Evolutionary conservation across 2,329 filamentous ascomycete species (phyloP), one percentile per base, ranked within the genome.

Genomic region (Cyanodermella asteris): DNA sequence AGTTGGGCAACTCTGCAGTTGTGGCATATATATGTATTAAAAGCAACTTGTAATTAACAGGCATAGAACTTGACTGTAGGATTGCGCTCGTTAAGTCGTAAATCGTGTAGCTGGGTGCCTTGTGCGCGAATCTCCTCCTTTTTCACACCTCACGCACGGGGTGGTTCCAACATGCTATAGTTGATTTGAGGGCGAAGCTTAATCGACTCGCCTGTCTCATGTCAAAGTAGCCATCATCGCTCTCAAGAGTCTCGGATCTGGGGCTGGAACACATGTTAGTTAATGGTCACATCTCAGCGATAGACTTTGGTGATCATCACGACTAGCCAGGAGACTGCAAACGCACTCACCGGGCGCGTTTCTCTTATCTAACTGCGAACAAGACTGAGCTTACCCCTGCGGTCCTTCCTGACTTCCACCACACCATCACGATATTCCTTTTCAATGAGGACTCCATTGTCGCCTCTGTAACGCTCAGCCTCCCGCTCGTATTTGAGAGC

Each of bases 341-440:
- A 26, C 31, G 24, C 41, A 34, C 36, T 38, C 33, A 36, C 36
- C 31, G 37, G 28, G 32, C 34, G 27, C 32, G 16, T 30, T 23
- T 30, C 25, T 23, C 31, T 28, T 13, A 13, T 27, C 27, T 27
- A 16, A 26, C 29, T 35, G 22, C 33, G 33, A 27, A 51, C 36
- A 34, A 45, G 33, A 28, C 37, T 36, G 68, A 87, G 71, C 75
- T 72, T 87, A 90, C 82, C 81, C 81, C 77, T 87, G 60, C 73
- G 73, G 55, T 93, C 80, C 59, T 75, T 80, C 53, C 80, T 75
- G 40, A 91, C 68, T 32, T 58, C 51, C 4, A 53, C 39, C 5
- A 70, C 49, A 30, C 68, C 63, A 25, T 59, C 50, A 19, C 49
- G 47, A 37, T 58, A 40, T 38, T 53, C 35, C 44, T 35, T 25